Percentiles rank a stretch among this genome's conserved stretches.
Conservation (phyloP, 768 basidiomycete species). For the Boletus vermiculosoides region DNA sequence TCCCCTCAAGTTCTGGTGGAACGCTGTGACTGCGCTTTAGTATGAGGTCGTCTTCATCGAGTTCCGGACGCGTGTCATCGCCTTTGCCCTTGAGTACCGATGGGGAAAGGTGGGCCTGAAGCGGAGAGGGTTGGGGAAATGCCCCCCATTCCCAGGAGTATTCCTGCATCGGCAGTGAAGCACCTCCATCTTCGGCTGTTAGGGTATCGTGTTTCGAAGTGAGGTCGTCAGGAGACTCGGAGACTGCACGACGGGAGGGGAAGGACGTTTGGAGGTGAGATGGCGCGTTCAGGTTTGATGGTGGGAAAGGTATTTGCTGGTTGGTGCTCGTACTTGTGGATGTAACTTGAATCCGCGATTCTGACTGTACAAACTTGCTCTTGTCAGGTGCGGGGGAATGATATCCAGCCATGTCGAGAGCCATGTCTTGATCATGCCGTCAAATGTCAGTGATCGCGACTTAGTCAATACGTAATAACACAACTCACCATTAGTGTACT, state of each 20-base stretch:
- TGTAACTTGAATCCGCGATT: conserved; percentile 13
- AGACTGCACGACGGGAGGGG: conserved; percentile 51
- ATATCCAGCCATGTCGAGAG: conserved; percentile 83
- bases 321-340: conserved; percentile 1
- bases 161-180: conserved; percentile 46
- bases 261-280: conserved; percentile 32
- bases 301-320: conserved; percentile 21
- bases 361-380: neutral
- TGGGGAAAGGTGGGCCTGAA: conserved; percentile 47
- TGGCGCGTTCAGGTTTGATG: conserved; percentile 17
- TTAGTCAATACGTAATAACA: conserved; percentile 9
- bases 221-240: conserved; percentile 59
- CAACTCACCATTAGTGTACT: conserved; percentile 56
- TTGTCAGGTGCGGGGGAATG: conserved; percentile 37
- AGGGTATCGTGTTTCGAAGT: conserved; percentile 14
- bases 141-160: conserved; percentile 96
- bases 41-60: conserved; percentile 21
- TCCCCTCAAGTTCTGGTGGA: conserved; percentile 51
- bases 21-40: conserved; percentile 55
- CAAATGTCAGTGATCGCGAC: neutral
- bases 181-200: conserved; percentile 1
- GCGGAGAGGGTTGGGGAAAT: conserved; percentile 78
- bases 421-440: conserved; percentile 51
- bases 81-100: conserved; percentile 16
- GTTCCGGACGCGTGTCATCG: conserved; percentile 10